Conservation (phyloP, 768 basidiomycete genomes). For the Boletus rubroflammeus region DNA sequence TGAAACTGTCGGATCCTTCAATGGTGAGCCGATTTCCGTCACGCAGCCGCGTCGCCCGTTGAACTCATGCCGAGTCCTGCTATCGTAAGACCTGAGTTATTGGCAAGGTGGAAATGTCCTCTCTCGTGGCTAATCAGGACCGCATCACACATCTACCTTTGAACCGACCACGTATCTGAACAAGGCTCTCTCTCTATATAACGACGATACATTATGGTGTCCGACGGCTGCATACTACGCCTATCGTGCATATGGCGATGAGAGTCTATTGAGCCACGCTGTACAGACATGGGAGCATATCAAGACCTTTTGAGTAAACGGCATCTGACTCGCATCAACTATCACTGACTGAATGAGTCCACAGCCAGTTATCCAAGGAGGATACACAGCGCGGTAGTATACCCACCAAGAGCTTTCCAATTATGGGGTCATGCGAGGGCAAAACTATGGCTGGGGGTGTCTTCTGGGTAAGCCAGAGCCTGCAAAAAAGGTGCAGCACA, state of each 20-base stretch:
- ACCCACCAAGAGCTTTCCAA: slow-evolving; percentile 40
- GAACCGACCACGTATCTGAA: slow-evolving; percentile 8
- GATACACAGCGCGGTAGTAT: slow-evolving; percentile 37
- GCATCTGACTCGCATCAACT: not conserved
- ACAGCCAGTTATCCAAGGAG: slow-evolving; percentile 35
- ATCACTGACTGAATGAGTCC: not conserved
- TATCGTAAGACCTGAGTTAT: slow-evolving; percentile 41
- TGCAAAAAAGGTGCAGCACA: too few species aligned
- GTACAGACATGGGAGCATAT: slow-evolving; percentile 48
- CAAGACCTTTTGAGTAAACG: slow-evolving; percentile 39
- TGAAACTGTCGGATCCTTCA: slow-evolving; percentile 39
- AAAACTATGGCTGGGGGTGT: slow-evolving; percentile 53
- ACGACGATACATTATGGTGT: slow-evolving; percentile 43
- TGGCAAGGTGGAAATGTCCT: slow-evolving; percentile 54
- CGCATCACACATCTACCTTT: not conserved
- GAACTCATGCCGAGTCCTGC: not conserved
- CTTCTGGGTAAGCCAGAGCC: slow-evolving; percentile 42
- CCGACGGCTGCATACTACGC: slow-evolving; percentile 49
- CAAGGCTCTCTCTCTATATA: slow-evolving; percentile 5
- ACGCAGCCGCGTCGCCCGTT: not conserved
- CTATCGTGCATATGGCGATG: slow-evolving; percentile 45
- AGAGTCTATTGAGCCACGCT: slow-evolving; percentile 40
- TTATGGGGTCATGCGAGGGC: slow-evolving; percentile 43
- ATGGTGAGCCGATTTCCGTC: slow-evolving; percentile 29
- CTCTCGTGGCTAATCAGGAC: slow-evolving; percentile 40